A percentile compares a stretch with the other conserved stretches of the same genome.
Evolutionary conservation across 2,329 filamentous ascomycete genomes (phyloP).

Genomic region (Fusarium euwallaceae): DNA sequence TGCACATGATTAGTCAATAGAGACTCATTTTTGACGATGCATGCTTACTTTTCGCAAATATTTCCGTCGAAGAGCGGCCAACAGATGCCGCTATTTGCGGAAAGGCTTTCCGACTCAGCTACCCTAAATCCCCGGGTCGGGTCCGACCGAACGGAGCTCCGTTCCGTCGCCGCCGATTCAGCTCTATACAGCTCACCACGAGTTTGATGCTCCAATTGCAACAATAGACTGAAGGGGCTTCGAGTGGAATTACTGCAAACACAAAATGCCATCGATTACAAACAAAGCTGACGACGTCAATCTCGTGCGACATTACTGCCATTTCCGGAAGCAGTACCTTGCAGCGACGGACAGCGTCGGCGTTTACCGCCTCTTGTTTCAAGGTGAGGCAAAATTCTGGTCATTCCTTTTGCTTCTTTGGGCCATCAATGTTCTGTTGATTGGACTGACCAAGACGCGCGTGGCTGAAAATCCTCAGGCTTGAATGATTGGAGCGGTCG

Average conservation of each 20-base stretch:
- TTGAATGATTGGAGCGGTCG: neutral
- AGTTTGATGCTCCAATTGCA: neutral
- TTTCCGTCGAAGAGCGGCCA: neutral
- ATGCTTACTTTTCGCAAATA: neutral
- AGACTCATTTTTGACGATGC: neutral
- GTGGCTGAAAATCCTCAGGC: neutral
- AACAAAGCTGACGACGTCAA: neutral
- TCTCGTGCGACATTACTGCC: neutral
- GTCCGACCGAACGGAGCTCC: neutral
- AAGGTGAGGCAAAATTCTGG: neutral
- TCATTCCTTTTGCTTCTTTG: neutral
- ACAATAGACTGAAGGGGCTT: neutral
- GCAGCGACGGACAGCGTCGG: neutral
- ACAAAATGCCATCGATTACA: neutral
- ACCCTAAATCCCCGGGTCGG: neutral
- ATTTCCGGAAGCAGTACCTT: neutral
- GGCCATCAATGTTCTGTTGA: neutral
- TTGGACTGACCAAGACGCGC: neutral
- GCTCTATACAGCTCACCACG: neutral
- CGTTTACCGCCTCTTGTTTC: neutral
- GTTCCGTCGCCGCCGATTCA: neutral
- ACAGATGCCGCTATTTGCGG: neutral
- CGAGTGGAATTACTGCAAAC: neutral
- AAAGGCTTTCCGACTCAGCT: neutral
- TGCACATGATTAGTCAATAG: neutral